Evolutionary conservation across 441 rosid genomes (phyloP).

Genomic region (Jatropha multifida): DNA sequence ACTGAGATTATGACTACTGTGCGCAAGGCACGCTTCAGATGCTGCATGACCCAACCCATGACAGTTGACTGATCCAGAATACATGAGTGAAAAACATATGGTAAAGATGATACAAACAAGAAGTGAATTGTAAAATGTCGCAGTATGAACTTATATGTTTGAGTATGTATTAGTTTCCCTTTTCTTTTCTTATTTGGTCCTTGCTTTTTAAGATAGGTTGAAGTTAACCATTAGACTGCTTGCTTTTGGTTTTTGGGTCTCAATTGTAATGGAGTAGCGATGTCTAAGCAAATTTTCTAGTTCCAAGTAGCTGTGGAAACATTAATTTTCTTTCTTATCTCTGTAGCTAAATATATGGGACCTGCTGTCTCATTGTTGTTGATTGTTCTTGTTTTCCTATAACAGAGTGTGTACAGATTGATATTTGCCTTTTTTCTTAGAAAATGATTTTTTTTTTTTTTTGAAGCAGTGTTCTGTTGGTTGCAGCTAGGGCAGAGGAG

Average conservation of each 20-base stretch:
- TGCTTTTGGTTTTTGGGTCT: constrained; percentile 34
- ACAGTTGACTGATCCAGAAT: constrained; percentile 62
- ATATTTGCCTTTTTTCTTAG: not conserved
- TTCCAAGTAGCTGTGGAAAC: constrained; percentile 30
- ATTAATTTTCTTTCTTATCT: constrained; percentile 23
- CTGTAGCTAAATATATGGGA: constrained; percentile 31
- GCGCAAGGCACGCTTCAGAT: constrained; percentile 96
- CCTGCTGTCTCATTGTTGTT: constrained; percentile 32
- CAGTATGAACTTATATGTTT: constrained; percentile 44
- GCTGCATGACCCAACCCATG: constrained; percentile 91
- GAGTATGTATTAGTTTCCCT: constrained; percentile 48
- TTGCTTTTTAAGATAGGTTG: constrained; percentile 42
- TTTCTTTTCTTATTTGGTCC: not conserved
- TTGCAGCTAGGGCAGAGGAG: too few relatives aligned
- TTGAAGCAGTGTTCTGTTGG: too few relatives aligned
- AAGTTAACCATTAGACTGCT: constrained; percentile 43
- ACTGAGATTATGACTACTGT: constrained; percentile 82
- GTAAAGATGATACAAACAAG: constrained; percentile 35
- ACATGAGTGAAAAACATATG: constrained; percentile 27
- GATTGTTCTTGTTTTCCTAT: constrained; percentile 27
- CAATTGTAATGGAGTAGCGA: constrained; percentile 35
- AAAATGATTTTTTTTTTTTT: too few relatives aligned
- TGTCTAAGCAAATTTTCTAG: constrained; percentile 24
- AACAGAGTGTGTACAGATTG: constrained; percentile 24
- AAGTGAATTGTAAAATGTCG: constrained; percentile 27